Base-by-base conservation (phyloP, 305 asterid genomes). In the Lippia alba region DNA sequence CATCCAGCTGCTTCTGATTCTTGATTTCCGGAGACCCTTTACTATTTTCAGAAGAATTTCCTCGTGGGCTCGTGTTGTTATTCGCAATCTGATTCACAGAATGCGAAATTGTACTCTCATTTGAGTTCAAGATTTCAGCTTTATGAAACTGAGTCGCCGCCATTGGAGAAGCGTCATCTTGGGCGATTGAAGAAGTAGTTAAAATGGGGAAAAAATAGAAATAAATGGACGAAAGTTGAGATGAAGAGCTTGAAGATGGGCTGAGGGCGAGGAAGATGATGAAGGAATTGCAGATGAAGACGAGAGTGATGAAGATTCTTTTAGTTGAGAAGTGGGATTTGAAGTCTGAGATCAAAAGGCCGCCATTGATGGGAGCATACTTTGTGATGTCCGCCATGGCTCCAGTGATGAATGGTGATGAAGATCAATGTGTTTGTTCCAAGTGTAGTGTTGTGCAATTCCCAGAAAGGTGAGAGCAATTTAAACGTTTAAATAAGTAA, bases 361-460 rank as follows among this genome's bases (percentile, higher is more conserved):
- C 87, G 67, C 93, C 89, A 68, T 82, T 84, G 56, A 87, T 81
- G 61, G 91, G 84, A 20, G 80, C 82, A 67, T 84, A 92, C 79
- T 92, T 90, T n/a, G 82, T 56, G 8, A 78, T 71, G 44, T 67
- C 83, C 59, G 83, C 84, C 87, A 83, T 83, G 19, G 77, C 56
- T n/a, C 4, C 45, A 39, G 76, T 64, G 73, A 36, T 36, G 9
- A 4, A 36, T 36, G 41, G 5, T 4, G 41, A 24, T 36, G 41
- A 36, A 4, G 41, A 36, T 36, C 41, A 36, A 7, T 36, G 41
- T 36, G 41, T 36, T 34, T 36, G 8, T 36, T 36, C 8, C 9
- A 3, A 36, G 41, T 36, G 30, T 3, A 24, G 30, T 24, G 30
- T 24, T 24, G 30, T 24, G 30, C 30, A 24, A 24, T 24, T 24